These are phyloP conservation scores for Pistacia vera DNA, from an alignment of 345 rosid species.

Conservation along the genomic window DNA sequence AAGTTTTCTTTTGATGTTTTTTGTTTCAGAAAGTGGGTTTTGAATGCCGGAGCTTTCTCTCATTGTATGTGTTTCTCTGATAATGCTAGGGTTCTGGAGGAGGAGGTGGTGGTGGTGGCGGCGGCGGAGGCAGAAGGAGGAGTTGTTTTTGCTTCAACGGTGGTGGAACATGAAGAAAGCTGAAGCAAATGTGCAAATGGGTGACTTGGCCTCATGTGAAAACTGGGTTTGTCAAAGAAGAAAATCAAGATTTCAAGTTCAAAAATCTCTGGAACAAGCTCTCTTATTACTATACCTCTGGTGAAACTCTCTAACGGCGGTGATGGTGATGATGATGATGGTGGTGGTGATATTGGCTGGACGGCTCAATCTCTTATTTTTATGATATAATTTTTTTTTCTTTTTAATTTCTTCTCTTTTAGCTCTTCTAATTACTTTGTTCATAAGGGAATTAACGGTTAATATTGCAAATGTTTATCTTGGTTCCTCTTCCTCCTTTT, in stretches of 20 bases:
- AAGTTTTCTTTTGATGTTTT: not conserved
- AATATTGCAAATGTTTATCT: constrained; percentile 13
- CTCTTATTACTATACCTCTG: not conserved
- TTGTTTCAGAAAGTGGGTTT: not conserved
- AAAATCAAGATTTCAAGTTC: constrained; percentile 10
- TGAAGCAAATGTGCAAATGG: constrained; percentile 22
- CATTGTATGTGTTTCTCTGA: constrained; percentile 3
- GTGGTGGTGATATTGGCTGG: constrained; percentile 43
- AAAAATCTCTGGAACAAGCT: constrained; percentile 1
- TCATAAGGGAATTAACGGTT: constrained; percentile 17
- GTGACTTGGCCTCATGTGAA: not conserved
- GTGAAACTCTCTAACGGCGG: not conserved
- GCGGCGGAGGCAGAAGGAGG: not conserved
- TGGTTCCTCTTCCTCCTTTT: constrained; percentile 11
- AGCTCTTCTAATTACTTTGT: not conserved
- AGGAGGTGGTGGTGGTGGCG: constrained; percentile 15
- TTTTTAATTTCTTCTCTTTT: not conserved
- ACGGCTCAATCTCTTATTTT: constrained; percentile 42
- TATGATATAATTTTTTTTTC: not conserved
- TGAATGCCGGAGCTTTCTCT: not conserved
- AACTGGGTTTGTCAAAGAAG: constrained; percentile 7
- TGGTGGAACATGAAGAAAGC: constrained; percentile 15
- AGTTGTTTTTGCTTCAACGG: constrained; percentile 1
- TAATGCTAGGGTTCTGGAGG: constrained; percentile 21
- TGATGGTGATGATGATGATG: constrained; percentile 28